Evolutionary conservation across 352 stramenopile genomes (phyloP).

Genomic region (Phytophthora sp.): DNA sequence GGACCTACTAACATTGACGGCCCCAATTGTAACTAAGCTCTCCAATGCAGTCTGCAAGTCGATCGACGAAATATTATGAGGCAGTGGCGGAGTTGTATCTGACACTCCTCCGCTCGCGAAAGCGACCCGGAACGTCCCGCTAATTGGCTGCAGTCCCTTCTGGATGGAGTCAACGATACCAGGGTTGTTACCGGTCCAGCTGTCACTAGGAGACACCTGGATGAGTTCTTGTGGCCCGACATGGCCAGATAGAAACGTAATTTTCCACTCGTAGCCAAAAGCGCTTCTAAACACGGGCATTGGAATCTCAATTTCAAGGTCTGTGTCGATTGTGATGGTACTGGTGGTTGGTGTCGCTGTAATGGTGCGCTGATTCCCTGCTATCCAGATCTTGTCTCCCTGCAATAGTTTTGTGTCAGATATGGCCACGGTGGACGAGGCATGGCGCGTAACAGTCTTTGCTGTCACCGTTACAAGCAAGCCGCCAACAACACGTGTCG

Average conservation of each 20-base stretch:
- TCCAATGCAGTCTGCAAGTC: slow-evolving; percentile 90
- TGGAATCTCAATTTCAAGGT: slow-evolving; percentile 30
- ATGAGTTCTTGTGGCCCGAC: slow-evolving; percentile 89
- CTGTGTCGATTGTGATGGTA: slow-evolving; percentile 24
- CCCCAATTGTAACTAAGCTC: slow-evolving; percentile 84
- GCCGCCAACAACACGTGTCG: slow-evolving; percentile 47
- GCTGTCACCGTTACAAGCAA: slow-evolving; percentile 48
- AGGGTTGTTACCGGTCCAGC: slow-evolving; percentile 94
- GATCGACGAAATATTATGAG: slow-evolving; percentile 86
- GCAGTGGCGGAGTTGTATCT: slow-evolving; percentile 87
- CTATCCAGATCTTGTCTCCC: slow-evolving; percentile 62
- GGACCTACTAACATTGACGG: slow-evolving; percentile 87
- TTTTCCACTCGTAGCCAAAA: slow-evolving; percentile 74
- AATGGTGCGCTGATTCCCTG: slow-evolving; percentile 49
- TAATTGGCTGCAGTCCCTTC: slow-evolving; percentile 91
- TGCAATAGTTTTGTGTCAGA: slow-evolving; percentile 20
- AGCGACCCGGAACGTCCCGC: slow-evolving; percentile 89
- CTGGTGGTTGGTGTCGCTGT: neutral
- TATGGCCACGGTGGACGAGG: slow-evolving; percentile 33
- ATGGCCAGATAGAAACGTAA: slow-evolving; percentile 81
- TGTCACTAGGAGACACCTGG: slow-evolving; percentile 85
- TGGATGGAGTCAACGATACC: slow-evolving; percentile 84
- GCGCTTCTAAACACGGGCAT: slow-evolving; percentile 74
- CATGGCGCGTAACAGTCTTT: slow-evolving; percentile 40
- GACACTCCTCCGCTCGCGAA: slow-evolving; percentile 71